Base-by-base conservation (phyloP, 2,329 filamentous ascomycete species). In the Reticulascus tulasneorum region DNA sequence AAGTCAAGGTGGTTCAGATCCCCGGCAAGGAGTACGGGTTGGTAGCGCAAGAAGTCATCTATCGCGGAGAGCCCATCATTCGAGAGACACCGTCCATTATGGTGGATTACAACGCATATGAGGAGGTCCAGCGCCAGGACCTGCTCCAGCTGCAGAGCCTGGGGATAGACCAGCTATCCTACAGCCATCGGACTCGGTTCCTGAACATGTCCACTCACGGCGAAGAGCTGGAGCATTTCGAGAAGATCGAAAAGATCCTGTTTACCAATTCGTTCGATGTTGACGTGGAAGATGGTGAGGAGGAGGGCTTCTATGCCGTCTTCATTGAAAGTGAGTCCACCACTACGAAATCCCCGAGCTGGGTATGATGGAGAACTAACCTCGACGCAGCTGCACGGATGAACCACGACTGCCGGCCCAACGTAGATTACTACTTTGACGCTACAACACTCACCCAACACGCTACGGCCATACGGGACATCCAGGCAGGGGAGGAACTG, bases 391-490 rank as follows among this genome's bases (percentile, higher is more conserved):
- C 65, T 39, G 63, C 65, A 16, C 53, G 63, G 19, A 50, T 67
- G 45, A 69, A 69, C 50, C 66, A 69, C 47, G 63, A 67, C 49
- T 69, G 66, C 44, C 59, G 64, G 2, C 60, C 66, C 20, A 68
- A 68, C 40, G 57, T 62, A 20, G 64, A 63, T 46, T 68, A 68
- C 52, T 59, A 55, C 44, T 66, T 64, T 39, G 61, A 67, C 44
- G 48, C 54, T 24, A 38, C 50, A 4, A 59, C 59, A 2, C 52
- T 67, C 23, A 56, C 59, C 4, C 64, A 68, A 37, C 53, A 59
- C 38, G 52, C 64, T 23, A 55, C 60, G 31, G 66, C 63, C 22
- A 49, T 59, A 9, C 56, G 63, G 2, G 56, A 59, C 37, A 68
- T 69, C 41, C 27, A 37, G 4, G 54, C 62, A 0, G 66, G 66